Evolutionary conservation across 2,329 filamentous ascomycete genomes (phyloP), one percentile per base, ranked within the genome.

Genomic region (Ceratocystis variospora): DNA sequence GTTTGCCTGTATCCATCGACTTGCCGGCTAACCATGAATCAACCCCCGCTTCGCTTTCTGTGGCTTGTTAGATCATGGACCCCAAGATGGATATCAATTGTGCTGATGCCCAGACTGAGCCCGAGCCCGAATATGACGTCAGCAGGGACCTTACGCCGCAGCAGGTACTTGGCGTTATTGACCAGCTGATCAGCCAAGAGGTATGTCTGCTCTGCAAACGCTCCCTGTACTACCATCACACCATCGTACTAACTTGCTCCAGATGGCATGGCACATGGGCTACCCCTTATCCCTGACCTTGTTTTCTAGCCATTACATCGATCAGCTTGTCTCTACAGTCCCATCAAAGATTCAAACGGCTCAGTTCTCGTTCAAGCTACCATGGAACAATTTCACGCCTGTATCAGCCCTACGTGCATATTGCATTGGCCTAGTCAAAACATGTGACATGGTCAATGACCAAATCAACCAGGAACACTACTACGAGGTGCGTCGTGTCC

Each of bases 1-100:
- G 37, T 41, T 3, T 41, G 37, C 37, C 37, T 41, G 37, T 41
- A 41, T 62, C 28, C 46, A 22, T 37, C 33, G 48, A 25, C 28
- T 41, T 55, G 31, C 44, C 17, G 41, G 53, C 55, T 33, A 31
- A 46, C 28, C 33, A 5, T 61, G n/a, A 61, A 50, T 5, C 17
- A 61, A n/a, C 33, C 33, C 8, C 53, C 53, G 12, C 12, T 22
- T 17, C 22, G 28, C 28, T n/a, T 59, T 28, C 25, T 59, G 55
- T 59, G 55, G n/a, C 28, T 8, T 59, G 55, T 8, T 61, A 99
- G 94, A 96, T 99, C 71, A 96, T 96, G 90, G 94, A 99, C 73
- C 87, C 89, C 0, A 99, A 97, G 77, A 99, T 99, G 94, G 94
- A 99, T 75, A 96, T 90, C 73, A 94, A 94, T 33, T 91, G 87